Conservation (phyloP, 2,329 filamentous ascomycete genomes). For the Iodosphaeria phyllophila region DNA sequence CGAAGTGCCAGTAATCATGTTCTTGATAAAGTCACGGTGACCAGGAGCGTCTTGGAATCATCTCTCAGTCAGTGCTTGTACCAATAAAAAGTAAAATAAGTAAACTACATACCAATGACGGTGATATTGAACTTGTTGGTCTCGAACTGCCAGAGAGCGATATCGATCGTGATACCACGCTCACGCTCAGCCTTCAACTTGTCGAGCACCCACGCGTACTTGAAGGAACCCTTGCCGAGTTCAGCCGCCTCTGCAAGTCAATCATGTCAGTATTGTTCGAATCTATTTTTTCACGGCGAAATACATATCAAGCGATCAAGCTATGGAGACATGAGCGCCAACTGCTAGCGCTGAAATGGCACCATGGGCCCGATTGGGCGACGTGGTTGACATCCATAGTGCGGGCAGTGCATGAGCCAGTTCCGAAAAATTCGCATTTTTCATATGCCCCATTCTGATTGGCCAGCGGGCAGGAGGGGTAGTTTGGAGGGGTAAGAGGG, state of each 20-base stretch:
- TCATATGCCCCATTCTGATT: too few relatives aligned
- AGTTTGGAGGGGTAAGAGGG: too few relatives aligned
- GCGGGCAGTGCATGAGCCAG: too few relatives aligned
- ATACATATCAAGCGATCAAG: too few relatives aligned
- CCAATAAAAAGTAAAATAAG: conserved; percentile 1
- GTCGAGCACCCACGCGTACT: conserved; percentile 99
- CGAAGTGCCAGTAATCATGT: conserved; percentile 99
- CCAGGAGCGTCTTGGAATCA: conserved; percentile 62
- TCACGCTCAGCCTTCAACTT: conserved; percentile 99
- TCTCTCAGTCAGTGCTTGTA: conserved; percentile 7
- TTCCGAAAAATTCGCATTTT: too few relatives aligned
- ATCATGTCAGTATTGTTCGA: conserved; percentile 8
- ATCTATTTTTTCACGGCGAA: too few relatives aligned
- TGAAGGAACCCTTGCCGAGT: conserved; percentile 99
- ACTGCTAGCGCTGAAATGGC: too few relatives aligned
- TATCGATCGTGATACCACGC: conserved; percentile 99
- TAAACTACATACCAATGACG: conserved; percentile 59
- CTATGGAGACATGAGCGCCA: too few relatives aligned
- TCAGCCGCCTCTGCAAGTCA: conserved; percentile 85
- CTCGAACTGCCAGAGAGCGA: conserved; percentile 99
- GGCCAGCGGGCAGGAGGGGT: too few relatives aligned
- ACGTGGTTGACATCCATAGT: too few relatives aligned
- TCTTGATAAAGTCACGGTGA: conserved; percentile 99
- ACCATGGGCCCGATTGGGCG: too few relatives aligned
- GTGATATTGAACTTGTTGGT: conserved; percentile 96